A percentile compares a stretch with the other conserved stretches of the same genome.
Evolutionary conservation across 306 rosid species (phyloP).

Genomic region (Corylus americana): DNA sequence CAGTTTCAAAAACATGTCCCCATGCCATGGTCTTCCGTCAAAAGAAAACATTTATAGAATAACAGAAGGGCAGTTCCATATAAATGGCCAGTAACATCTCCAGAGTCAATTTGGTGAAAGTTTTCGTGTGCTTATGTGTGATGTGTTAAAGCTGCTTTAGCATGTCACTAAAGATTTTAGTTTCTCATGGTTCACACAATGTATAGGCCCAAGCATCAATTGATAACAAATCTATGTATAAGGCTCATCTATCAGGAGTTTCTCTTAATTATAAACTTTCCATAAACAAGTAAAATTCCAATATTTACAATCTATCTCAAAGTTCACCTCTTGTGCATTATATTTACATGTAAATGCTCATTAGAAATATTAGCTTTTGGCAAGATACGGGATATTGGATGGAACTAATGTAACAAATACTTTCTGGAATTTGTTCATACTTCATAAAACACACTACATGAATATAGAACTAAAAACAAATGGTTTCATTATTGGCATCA

Average conservation of each 20-base stretch:
- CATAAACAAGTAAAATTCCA: not conserved
- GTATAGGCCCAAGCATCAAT: not conserved
- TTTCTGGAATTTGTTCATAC: not conserved
- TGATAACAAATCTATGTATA: not conserved
- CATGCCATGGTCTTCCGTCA: slow-evolving; percentile 13
- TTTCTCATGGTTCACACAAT: not conserved
- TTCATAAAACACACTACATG: not conserved
- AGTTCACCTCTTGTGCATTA: not conserved
- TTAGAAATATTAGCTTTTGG: not conserved
- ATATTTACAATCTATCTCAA: not conserved
- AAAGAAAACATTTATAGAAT: not conserved
- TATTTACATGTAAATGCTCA: not conserved
- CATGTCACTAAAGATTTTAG: not conserved
- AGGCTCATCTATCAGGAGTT: not conserved
- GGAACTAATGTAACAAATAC: not conserved
- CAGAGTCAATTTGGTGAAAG: slow-evolving; percentile 1
- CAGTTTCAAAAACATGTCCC: not conserved
- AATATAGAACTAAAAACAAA: not conserved
- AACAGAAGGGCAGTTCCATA: not conserved
- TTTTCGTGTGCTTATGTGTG: not conserved
- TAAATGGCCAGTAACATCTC: not conserved
- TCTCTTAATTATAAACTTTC: not conserved
- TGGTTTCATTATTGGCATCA: not conserved
- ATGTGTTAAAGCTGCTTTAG: not conserved
- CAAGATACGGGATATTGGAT: not conserved